These are phyloP conservation scores for Boletus sp. DNA, from an alignment of 1,284 basidiomycete genomes.

Conservation along the genomic window DNA sequence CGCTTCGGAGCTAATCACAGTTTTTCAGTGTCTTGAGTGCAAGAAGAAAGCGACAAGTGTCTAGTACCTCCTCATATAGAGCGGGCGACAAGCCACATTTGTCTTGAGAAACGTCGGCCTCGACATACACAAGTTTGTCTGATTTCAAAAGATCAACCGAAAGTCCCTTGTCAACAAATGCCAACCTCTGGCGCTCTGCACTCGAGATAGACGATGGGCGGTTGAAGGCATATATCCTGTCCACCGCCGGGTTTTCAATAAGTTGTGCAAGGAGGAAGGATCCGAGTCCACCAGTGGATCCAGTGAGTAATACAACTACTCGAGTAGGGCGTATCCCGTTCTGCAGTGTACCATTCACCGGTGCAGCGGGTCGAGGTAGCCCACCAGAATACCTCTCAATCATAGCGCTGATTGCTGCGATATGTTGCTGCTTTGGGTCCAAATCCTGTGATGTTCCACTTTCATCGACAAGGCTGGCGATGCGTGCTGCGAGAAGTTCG, in stretches of 20 bases:
- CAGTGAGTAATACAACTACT: constrained; percentile 9
- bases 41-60: no score
- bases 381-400: constrained; percentile 5
- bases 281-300: constrained; percentile 13
- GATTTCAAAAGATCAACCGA: constrained; percentile 6
- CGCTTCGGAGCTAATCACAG: not conserved
- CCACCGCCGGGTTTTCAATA: not conserved
- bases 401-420: constrained; percentile 8
- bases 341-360: not conserved
- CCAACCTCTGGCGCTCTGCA: constrained; percentile 3
- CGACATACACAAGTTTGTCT: constrained; percentile 8
- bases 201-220: constrained; percentile 7
- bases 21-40: not conserved
- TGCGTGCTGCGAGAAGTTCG: constrained; percentile 4
- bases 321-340: not conserved
- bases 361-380: not conserved
- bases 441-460: not conserved
- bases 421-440: not conserved
- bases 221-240: constrained; percentile 6
- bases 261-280: constrained; percentile 6
- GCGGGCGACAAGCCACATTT: constrained; percentile 5
- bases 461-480: not conserved
- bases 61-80: constrained; percentile 9
- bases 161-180: constrained; percentile 7
- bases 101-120: constrained; percentile 6